phyloP scores from a whole-genome alignment of 345 rosid genomes.

The Lepidium sativum region DNA sequence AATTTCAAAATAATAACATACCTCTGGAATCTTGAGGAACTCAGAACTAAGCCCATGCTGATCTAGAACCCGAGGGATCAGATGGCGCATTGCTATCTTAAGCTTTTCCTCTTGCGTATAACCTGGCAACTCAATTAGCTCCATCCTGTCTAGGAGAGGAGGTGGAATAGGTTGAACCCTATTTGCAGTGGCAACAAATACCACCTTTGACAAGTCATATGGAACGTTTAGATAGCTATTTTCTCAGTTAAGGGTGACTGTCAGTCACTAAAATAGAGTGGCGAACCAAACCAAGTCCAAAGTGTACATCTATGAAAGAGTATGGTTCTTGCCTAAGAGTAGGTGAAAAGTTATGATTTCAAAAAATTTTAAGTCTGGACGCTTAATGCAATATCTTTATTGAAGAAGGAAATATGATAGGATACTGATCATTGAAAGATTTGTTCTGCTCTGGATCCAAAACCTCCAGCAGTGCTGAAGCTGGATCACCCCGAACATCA shows the following conservation, averaged over 20 bases:
- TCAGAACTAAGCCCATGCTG: slow-evolving; percentile 85
- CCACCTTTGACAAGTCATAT: slow-evolving; percentile 90
- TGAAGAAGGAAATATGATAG: slow-evolving; percentile 25
- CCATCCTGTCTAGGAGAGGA: slow-evolving; percentile 93
- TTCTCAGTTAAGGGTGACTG: slow-evolving; percentile 44
- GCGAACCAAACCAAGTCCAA: not conserved
- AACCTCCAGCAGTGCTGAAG: slow-evolving; percentile 97
- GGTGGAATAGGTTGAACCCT: slow-evolving; percentile 94
- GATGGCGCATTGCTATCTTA: slow-evolving; percentile 80
- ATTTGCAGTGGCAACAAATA: slow-evolving; percentile 95
- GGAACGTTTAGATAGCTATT: slow-evolving; percentile 94
- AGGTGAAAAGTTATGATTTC: not conserved
- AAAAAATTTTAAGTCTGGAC: not conserved
- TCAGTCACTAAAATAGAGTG: not conserved
- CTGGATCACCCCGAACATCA: slow-evolving; percentile 97
- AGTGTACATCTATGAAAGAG: not conserved
- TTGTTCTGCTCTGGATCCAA: slow-evolving; percentile 97
- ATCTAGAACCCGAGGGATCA: slow-evolving; percentile 92
- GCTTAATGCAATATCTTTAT: not conserved
- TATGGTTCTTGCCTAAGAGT: not conserved
- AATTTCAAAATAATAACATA: slow-evolving; percentile 8
- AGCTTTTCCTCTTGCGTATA: slow-evolving; percentile 96
- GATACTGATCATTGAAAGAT: slow-evolving; percentile 96
- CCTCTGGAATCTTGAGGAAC: slow-evolving; percentile 96
- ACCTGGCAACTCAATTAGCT: slow-evolving; percentile 95